A percentile compares a stretch with the other conserved stretches of the same genome.
These are phyloP conservation scores for Colletotrichum magnum DNA, from an alignment of 2,329 filamentous ascomycete species.

Conservation along the genomic window DNA sequence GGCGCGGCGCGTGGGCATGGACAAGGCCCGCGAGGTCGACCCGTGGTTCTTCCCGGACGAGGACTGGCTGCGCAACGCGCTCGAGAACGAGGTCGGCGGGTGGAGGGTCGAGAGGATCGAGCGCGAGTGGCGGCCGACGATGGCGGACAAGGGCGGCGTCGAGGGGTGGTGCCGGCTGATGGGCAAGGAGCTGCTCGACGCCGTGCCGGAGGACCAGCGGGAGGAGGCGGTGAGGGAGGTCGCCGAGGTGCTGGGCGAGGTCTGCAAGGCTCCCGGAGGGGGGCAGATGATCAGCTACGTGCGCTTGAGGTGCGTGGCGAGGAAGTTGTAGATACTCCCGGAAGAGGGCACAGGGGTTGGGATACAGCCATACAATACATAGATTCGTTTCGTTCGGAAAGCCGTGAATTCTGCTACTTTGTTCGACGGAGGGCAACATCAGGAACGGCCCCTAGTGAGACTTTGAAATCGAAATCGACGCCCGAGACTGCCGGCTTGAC, in stretches of 20 bases:
- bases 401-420: too few relatives aligned
- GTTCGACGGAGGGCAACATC: too few relatives aligned
- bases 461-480: too few relatives aligned
- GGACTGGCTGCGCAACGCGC: constrained; percentile 63
- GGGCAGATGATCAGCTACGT: constrained; percentile 70
- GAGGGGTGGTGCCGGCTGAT: constrained; percentile 78
- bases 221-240: constrained; percentile 69
- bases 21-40: constrained; percentile 62
- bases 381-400: constrained; percentile 39
- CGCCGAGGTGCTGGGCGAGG: constrained; percentile 66
- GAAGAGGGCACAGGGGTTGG: not conserved
- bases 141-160: constrained; percentile 70
- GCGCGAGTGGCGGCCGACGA: constrained; percentile 75
- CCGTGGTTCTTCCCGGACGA: constrained; percentile 83
- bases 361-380: not conserved
- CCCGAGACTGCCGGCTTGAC: too few relatives aligned
- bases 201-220: constrained; percentile 59
- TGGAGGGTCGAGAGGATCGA: constrained; percentile 69
- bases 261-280: constrained; percentile 70
- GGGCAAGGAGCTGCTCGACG: constrained; percentile 71
- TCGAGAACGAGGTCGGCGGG: constrained; percentile 60
- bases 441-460: too few relatives aligned
- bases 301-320: constrained; percentile 64
- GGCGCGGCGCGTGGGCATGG: constrained; percentile 63
- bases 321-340: constrained; percentile 48